phyloP scores from a whole-genome alignment of 2,329 filamentous ascomycete genomes.

The Pestalotiopsis sp. region DNA sequence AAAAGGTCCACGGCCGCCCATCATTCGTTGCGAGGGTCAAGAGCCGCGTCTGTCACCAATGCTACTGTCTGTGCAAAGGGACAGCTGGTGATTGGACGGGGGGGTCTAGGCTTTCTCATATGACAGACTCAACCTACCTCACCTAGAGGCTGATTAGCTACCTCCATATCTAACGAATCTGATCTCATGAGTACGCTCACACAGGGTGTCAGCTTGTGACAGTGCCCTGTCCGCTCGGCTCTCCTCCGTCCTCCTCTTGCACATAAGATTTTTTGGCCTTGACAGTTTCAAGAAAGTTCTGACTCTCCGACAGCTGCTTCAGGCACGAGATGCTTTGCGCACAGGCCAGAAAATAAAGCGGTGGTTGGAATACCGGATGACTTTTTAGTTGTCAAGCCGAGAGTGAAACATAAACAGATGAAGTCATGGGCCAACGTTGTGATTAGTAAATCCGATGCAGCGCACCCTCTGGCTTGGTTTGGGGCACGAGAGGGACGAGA shows the following conservation, averaged over 20 bases:
- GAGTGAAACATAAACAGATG: slow-evolving; percentile 10
- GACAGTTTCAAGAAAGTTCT: not conserved
- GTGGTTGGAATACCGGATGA: slow-evolving; percentile 5
- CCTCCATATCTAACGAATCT: not conserved
- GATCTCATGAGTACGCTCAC: not conserved
- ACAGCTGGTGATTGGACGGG: slow-evolving; percentile 1
- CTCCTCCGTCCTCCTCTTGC: no score
- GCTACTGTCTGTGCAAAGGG: slow-evolving; percentile 3
- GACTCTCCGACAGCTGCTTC: slow-evolving; percentile 2
- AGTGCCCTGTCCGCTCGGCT: not conserved
- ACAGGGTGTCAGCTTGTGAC: slow-evolving; percentile 3
- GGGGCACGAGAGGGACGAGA: not conserved
- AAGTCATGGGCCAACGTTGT: slow-evolving; percentile 3
- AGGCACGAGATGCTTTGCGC: not conserved
- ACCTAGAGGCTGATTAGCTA: no score
- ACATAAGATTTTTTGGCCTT: not conserved
- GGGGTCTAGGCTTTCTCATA: not conserved
- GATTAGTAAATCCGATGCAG: not conserved
- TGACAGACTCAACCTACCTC: not conserved
- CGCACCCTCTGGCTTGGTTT: not conserved
- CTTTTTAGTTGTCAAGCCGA: not conserved
- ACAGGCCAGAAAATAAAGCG: not conserved
- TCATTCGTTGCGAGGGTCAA: not conserved
- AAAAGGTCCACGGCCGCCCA: not conserved
- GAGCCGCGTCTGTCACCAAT: not conserved